Conservation (phyloP, 2,329 filamentous ascomycete species). For the Neofusicoccum cordaticola region DNA sequence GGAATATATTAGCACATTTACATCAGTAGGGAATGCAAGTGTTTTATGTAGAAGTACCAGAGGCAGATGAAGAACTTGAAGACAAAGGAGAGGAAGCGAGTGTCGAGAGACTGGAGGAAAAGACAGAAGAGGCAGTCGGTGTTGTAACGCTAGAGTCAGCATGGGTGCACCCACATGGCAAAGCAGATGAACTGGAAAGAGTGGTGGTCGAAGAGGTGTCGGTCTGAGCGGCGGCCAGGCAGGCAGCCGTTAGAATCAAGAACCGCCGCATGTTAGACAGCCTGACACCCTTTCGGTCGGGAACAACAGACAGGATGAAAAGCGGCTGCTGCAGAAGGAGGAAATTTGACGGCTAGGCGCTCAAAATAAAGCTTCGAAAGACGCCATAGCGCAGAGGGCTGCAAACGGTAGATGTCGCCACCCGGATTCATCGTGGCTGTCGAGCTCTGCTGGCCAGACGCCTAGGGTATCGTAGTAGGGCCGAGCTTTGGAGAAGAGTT, state of each 20-base stretch:
- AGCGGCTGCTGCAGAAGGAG: not conserved
- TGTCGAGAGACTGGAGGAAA: not conserved
- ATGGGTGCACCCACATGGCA: conserved; percentile 1
- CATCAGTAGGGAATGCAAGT: not conserved
- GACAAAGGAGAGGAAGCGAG: not conserved
- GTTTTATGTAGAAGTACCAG: not conserved
- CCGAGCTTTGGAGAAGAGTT: not conserved
- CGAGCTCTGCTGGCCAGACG: not conserved
- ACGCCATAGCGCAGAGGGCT: not conserved
- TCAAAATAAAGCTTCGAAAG: not conserved
- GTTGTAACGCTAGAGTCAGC: not conserved
- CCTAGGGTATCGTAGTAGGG: not conserved
- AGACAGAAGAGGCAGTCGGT: not conserved
- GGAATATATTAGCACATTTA: not conserved
- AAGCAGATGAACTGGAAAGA: not conserved
- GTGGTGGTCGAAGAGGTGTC: not conserved
- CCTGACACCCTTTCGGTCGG: not conserved
- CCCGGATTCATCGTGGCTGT: not conserved
- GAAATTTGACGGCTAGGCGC: too few relatives aligned
- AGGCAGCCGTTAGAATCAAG: not conserved
- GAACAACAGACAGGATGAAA: not conserved
- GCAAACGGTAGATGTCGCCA: not conserved
- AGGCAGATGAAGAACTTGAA: not conserved
- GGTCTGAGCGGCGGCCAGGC: not conserved
- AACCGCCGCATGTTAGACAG: not conserved